Evolutionary conservation across 2,329 filamentous ascomycete genomes (phyloP).

Genomic region (Cladobotryum protrusum): DNA sequence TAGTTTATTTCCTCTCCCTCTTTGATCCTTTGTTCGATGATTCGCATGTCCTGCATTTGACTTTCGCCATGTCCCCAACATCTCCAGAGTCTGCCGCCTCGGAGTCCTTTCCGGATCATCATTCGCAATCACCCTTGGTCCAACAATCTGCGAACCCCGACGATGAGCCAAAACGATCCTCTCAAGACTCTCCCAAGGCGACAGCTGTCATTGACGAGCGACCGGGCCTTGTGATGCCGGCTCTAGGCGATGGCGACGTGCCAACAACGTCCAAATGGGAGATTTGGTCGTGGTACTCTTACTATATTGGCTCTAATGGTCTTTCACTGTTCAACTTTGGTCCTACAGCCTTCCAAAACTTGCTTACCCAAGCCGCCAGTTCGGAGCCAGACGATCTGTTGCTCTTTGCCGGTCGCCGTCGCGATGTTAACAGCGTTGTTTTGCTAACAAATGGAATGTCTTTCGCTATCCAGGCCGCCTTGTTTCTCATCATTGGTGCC

Average conservation of each 20-base stretch:
- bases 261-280: conserved; percentile 11
- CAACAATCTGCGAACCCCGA: no score
- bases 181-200: background rate
- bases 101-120: no score
- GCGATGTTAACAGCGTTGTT: conserved; percentile 60
- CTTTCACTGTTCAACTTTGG: conserved; percentile 14
- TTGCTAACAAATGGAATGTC: conserved; percentile 59
- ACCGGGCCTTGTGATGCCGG: conserved; percentile 8
- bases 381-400: conserved; percentile 42
- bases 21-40: no score
- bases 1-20: no score
- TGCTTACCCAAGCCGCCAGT: conserved; percentile 35
- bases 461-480: conserved; percentile 58
- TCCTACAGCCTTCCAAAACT: conserved; percentile 13
- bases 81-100: no score
- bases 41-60: no score
- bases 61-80: no score
- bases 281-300: conserved; percentile 12
- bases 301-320: conserved; percentile 13
- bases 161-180: no score
- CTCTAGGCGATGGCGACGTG: conserved; percentile 5
- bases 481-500: conserved; percentile 47
- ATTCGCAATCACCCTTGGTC: no score
- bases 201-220: conserved; percentile 6
- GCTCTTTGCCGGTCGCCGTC: conserved; percentile 47